Base-by-base conservation (phyloP, 768 basidiomycete species). In the Ramaria rubella region DNA sequence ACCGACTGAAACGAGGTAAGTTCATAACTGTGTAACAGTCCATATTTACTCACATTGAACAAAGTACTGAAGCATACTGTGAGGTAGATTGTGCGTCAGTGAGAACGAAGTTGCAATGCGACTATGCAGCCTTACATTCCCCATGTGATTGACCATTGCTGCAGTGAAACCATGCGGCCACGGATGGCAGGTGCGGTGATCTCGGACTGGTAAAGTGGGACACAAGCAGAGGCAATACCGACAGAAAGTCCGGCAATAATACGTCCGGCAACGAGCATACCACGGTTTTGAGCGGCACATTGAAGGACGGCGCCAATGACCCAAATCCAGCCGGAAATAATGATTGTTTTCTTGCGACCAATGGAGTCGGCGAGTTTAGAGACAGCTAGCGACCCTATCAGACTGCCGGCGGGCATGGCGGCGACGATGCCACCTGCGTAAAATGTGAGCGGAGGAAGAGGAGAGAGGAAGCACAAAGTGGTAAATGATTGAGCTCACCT, bases 141-240 rank as follows among this genome's bases (percentile, higher is more conserved):
- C 84, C 87, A 87, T 0, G 86, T 86, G 64, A 86, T 87, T 2
- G 84, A 9, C 81, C 86, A 88, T 75, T 90, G 87, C 65, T 90
- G 86, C 58, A 87, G 72, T 3, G 87, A 83, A 29, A 89, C 86
- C 59, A 88, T 77, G 26, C 85, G 82, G 30, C 87, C 87, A 64
- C 86, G 83, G 64, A 88, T 86, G 31, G 76, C 67, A 17, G 85
- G 85, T 4, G 81, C 77, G n/a, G 83, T 82, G 62, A 86, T 81
- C 70, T 87, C 84, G 33, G 84, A 83, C 69, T 87, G 86, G 64
- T 87, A 87, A 63, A 87, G 79, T 23, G 86, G 86, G 5, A 88
- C 85, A 34, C 85, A 75, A 30, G 80, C 77, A 60, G 81, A 83
- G 33, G 83, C 72, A 17, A 87, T 73, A 60, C 85, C 85, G 57